Conservation (phyloP, 2,329 filamentous ascomycete genomes). For the Plenodomus tracheiphilus region DNA sequence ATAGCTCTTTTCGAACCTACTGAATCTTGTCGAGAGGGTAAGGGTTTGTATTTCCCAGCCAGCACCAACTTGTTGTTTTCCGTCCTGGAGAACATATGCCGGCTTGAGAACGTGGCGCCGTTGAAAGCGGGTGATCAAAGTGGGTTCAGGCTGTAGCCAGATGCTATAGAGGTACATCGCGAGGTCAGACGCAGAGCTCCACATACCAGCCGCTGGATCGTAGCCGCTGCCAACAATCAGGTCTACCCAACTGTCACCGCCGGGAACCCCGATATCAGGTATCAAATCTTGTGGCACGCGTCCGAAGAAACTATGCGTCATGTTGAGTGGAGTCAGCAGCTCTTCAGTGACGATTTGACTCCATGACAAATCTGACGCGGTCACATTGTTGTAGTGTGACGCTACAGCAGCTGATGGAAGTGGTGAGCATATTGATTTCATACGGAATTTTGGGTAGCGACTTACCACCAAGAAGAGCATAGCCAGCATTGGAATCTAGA, state of each 20-base stretch:
- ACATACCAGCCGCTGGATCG: slow-evolving; percentile 37
- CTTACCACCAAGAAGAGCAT: slow-evolving; percentile 29
- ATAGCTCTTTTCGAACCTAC: slow-evolving; percentile 24
- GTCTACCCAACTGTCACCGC: slow-evolving; percentile 32
- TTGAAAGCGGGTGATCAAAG: slow-evolving; percentile 28
- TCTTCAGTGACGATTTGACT: slow-evolving; percentile 22
- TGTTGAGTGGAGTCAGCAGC: slow-evolving; percentile 27
- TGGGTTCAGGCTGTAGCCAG: slow-evolving; percentile 27
- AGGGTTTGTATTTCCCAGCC: slow-evolving; percentile 36
- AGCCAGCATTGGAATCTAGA: slow-evolving; percentile 33
- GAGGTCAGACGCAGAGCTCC: slow-evolving; percentile 37
- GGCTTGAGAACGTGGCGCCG: slow-evolving; percentile 31
- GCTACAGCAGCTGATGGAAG: slow-evolving; percentile 21
- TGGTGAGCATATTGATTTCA: background rate
- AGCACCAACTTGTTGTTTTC: slow-evolving; percentile 30
- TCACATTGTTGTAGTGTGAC: slow-evolving; percentile 28
- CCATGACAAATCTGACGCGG: slow-evolving; percentile 20
- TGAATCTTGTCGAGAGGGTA: slow-evolving; percentile 12
- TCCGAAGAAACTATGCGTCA: slow-evolving; percentile 34
- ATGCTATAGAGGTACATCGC: slow-evolving; percentile 26
- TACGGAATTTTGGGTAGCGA: background rate
- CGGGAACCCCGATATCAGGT: slow-evolving; percentile 26
- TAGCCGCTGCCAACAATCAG: slow-evolving; percentile 33
- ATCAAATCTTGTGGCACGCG: slow-evolving; percentile 21
- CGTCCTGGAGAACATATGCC: slow-evolving; percentile 24